Base-by-base conservation (phyloP, 768 basidiomycete species). In the Ramaria sp. region DNA sequence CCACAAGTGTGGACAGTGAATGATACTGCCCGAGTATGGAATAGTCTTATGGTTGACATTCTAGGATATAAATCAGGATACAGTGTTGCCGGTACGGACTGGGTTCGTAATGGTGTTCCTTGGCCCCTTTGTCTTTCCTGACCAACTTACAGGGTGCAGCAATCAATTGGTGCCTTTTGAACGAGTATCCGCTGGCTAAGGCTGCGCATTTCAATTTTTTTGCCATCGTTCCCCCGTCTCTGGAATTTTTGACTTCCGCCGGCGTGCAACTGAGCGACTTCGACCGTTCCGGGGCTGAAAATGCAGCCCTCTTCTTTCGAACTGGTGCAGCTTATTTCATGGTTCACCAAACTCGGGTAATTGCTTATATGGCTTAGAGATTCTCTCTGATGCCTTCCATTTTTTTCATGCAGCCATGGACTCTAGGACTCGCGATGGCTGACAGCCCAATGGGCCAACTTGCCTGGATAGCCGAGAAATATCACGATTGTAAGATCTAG, bases 381-480 rank as follows among this genome's bases (percentile, higher is more conserved):
- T 48, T 15, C 17, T 7, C 3, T 27, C 27, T 27, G 5, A 22
- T 39, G 51, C 27, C 19, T n/a, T 37, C 27, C 17, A 60, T 48
- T 34, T 33, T 39, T 17, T 53, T 50, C 17, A 20, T n/a, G 7
- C 51, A 66, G 57, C 65, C 65, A 27, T 59, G 61, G 20, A 62
- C 66, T 31, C 61, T 68, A 31, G 66, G 67, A 17, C 60, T 63
- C 31, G 66, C 65, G 7, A 52, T 68, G 22, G 52, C 59, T 45
- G 66, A 67, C 57, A 64, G 61, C 37, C 67, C 67, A 0, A 51
- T 68, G n/a, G 67, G 63, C 15, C 57, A 62, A 19, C 62, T 68
- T 3, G 57, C 65, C 17, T 68, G 61, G 60, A 61, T 68, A 0
- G 66, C 65, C 17, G 62, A 62, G 30, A 58, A 62, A 27, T 61